Evolutionary conservation across 306 rosid genomes (phyloP).

Genomic region (Cicer pinnatifidum): DNA sequence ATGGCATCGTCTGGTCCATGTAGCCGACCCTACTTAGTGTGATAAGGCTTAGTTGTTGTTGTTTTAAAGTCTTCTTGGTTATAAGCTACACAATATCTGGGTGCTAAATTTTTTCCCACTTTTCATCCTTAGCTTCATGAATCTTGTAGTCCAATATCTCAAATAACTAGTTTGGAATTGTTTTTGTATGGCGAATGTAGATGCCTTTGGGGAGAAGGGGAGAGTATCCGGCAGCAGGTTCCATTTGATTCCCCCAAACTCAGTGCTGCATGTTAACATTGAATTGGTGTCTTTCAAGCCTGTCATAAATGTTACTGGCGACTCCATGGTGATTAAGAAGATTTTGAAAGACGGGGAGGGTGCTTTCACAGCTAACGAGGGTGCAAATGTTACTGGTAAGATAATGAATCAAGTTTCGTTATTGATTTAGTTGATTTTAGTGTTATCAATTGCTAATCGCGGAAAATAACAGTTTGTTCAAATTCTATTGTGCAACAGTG

Average conservation of each 20-base stretch:
- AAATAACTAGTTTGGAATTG: slow-evolving; percentile 37
- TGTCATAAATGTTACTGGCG: slow-evolving; percentile 70
- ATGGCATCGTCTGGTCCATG: too few species aligned
- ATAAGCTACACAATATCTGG: slow-evolving; percentile 16
- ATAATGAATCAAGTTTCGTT: slow-evolving; percentile 17
- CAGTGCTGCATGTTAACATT: slow-evolving; percentile 58
- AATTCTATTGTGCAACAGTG: too few species aligned
- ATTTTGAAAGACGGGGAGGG: slow-evolving; percentile 71
- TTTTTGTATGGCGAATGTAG: slow-evolving; percentile 47
- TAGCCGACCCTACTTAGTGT: too few species aligned
- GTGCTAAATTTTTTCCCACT: slow-evolving; percentile 17
- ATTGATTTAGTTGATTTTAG: too few species aligned
- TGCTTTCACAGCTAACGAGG: slow-evolving; percentile 60
- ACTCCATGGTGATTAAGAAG: slow-evolving; percentile 69
- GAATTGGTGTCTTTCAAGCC: slow-evolving; percentile 72
- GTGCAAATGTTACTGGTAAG: slow-evolving; percentile 71
- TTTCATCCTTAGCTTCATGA: slow-evolving; percentile 33
- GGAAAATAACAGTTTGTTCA: too few species aligned
- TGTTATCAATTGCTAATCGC: too few species aligned
- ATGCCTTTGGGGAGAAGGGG: slow-evolving; percentile 61
- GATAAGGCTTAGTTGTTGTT: too few species aligned
- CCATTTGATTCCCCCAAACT: slow-evolving; percentile 52
- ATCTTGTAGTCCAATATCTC: slow-evolving; percentile 28
- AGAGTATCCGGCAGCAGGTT: slow-evolving; percentile 52
- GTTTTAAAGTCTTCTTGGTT: slow-evolving; percentile 6